Conservation (phyloP, 2,329 filamentous ascomycete genomes). For the Trichoderma hamatum region DNA sequence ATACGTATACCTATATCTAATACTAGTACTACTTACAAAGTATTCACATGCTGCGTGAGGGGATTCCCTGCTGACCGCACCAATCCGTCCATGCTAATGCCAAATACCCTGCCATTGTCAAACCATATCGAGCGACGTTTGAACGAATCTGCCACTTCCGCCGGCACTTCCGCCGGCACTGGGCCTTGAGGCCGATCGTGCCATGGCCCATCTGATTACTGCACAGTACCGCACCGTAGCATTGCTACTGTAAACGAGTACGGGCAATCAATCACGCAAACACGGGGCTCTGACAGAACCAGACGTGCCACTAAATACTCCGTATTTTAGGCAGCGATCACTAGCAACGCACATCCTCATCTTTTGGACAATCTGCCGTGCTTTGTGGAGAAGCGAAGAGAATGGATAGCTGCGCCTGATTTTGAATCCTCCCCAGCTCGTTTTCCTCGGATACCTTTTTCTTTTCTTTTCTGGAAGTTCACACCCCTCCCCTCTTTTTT, state of each 20-base stretch:
- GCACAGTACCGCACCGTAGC: neutral
- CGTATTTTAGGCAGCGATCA: neutral
- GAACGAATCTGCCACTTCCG: neutral
- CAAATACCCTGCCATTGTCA: neutral
- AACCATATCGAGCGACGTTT: slow-evolving; percentile 5
- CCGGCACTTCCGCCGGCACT: slow-evolving; percentile 20
- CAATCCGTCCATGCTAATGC: neutral
- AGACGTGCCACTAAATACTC: neutral
- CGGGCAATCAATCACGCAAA: neutral
- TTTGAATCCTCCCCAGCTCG: neutral
- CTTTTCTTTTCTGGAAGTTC: neutral
- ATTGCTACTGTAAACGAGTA: neutral
- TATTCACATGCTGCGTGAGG: neutral
- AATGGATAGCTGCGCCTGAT: neutral
- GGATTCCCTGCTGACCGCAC: neutral
- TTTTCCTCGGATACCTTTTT: neutral
- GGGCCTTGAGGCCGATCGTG: neutral
- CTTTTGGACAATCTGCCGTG: neutral
- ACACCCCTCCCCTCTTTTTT: neutral
- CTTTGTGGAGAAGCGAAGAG: neutral
- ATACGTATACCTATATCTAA: no score
- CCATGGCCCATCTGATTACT: slow-evolving; percentile 7
- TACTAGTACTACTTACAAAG: neutral
- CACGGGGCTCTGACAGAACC: neutral
- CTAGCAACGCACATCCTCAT: neutral